Conservation (phyloP, 2,329 filamentous ascomycete genomes). For the Talaromyces sp. region DNA sequence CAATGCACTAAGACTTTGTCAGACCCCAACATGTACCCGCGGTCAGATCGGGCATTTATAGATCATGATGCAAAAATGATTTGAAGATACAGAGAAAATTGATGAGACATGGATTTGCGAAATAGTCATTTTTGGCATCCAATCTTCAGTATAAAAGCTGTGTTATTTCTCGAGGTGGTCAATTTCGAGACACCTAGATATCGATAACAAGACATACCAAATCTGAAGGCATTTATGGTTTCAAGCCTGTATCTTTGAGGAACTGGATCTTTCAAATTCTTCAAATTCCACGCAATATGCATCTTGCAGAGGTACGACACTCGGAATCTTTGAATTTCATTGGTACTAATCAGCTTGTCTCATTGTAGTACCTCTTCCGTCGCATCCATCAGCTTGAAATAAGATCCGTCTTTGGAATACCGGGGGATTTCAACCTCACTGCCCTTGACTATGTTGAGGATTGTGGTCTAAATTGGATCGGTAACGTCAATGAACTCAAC, state of each 20-base stretch:
- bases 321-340: background rate
- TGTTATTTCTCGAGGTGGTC: too few species aligned
- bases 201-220: too few species aligned
- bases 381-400: slow-evolving; percentile 11
- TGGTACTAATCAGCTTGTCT: background rate
- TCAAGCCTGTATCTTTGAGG: too few species aligned
- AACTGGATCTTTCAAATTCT: too few species aligned
- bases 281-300: too few species aligned
- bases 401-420: slow-evolving; percentile 9
- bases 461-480: slow-evolving; percentile 57
- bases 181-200: too few species aligned
- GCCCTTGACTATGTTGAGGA: slow-evolving; percentile 58
- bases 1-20: background rate
- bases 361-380: slow-evolving; percentile 6
- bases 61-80: background rate
- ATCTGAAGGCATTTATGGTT: too few species aligned
- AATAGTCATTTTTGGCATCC: too few species aligned
- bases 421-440: slow-evolving; percentile 65
- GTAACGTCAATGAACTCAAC: slow-evolving; percentile 61
- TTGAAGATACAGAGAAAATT: background rate
- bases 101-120: too few species aligned
- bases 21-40: background rate
- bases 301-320: slow-evolving; percentile 8
- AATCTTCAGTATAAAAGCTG: too few species aligned
- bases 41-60: background rate